Evolutionary conservation across 441 rosid genomes (phyloP), one percentile per base, ranked within the genome.

Genomic region (Raphanus hybrid): DNA sequence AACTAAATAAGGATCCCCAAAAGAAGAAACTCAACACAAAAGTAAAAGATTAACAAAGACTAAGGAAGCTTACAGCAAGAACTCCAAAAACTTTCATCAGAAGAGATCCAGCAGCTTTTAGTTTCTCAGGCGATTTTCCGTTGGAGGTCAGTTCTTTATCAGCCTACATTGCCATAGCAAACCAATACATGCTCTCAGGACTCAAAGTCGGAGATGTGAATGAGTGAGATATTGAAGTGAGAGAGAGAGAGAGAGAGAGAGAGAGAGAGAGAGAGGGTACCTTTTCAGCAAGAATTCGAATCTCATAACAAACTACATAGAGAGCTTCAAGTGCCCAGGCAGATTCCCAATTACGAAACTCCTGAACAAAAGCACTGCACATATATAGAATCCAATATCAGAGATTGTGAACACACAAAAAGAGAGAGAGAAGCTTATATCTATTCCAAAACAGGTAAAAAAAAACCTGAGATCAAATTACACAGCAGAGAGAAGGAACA

Each of bases 261-360:
- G 37, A 59, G 18, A n/a, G 8, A n/a, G 37, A 59, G 18, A n/a
- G 23, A 20, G 23, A 20, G 23, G 23, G 12, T 14, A 71, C 80
- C 75, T 61, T 54, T 39, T 73, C 74, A 18, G 68, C 63, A 70
- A 74, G 76, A 48, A 80, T 5, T 26, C 69, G 63, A 63, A 83
- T 18, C 60, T 77, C 98, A 74, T 91, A 95, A 70, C 90, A 92
- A 82, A 93, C 81, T 7, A 85, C 93, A 85, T 88, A 92, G 55
- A 96, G 73, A 32, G 98, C 88, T 82, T 93, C 94, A 82, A 96
- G 81, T 16, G 98, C 99, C 98, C 97, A 93, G 1, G 97, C 87
- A 0, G 98, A 93, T 74, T 93, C 98, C 98, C 99, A 95, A 80
- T 92, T 95, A 78, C 99, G 85, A 80, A 95, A 93, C 89, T 95